Percentiles rank a stretch among this genome's conserved stretches.
Evolutionary conservation across 495 filamentous ascomycete species (phyloP).

Genomic region (Peziza echinospora): DNA sequence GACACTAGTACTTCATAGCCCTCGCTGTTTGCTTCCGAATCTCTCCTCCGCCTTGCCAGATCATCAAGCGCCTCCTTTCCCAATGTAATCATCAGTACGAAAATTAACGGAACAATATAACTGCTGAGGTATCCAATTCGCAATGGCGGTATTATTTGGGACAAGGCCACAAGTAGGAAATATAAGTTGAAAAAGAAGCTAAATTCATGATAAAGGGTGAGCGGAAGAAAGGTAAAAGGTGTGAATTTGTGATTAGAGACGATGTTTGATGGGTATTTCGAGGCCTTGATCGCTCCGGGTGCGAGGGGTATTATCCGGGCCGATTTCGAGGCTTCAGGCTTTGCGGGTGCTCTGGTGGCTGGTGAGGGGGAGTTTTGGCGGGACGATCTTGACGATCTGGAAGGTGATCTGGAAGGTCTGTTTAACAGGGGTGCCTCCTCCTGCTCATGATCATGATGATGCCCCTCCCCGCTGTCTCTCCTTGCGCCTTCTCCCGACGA

Average conservation of each 20-base stretch:
- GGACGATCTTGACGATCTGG: constrained; percentile 8
- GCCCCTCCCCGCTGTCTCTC: not conserved
- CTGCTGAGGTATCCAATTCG: constrained; percentile 88
- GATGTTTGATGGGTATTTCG: constrained; percentile 56
- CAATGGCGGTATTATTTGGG: constrained; percentile 70
- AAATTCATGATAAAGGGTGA: constrained; percentile 94
- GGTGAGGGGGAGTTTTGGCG: constrained; percentile 8
- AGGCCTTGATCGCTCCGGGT: constrained; percentile 20
- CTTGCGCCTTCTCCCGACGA: not conserved
- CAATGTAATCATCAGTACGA: constrained; percentile 59
- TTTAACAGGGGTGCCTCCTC: not conserved
- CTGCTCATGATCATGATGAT: not conserved
- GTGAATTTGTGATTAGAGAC: constrained; percentile 97
- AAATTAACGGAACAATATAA: constrained; percentile 79
- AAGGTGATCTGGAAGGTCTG: not conserved
- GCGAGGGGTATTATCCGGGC: constrained; percentile 1
- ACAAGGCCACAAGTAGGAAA: constrained; percentile 83
- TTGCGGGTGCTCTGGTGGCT: not conserved
- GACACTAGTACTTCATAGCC: constrained; percentile 62
- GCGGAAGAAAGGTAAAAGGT: constrained; percentile 79
- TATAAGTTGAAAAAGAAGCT: constrained; percentile 99
- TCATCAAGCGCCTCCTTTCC: constrained; percentile 95
- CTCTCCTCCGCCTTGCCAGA: constrained; percentile 59
- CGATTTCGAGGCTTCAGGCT: not conserved
- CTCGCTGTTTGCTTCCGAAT: constrained; percentile 88